Evolutionary conservation across 1,284 basidiomycete genomes (phyloP), one percentile per base, ranked within the genome.

Genomic region (Neonothopanus nambi): DNA sequence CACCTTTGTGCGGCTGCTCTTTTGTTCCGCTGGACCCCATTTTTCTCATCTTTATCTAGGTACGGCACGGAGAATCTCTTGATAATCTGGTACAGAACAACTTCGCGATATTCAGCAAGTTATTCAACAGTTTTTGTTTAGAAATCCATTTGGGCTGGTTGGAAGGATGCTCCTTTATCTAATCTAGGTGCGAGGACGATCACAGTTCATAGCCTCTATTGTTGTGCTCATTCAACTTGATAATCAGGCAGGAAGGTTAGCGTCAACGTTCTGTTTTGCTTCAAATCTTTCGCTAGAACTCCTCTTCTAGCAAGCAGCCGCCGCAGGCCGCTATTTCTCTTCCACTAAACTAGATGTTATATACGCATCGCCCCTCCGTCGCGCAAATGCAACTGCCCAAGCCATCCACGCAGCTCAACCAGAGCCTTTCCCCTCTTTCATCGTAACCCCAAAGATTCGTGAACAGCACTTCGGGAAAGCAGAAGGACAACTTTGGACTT

Each of bases 151-250:
- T 92, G 89, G 89, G 88, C 89, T 43, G 91, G 91, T 4, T 92
- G 88, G 83, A 79, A 83, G 50, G 89, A 93, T 69, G 80, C 90
- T 0, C 86, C 89, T 0, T 74, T 93, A 4, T 87, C 87, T 18
- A 80, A 80, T 51, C 82, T 90, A 68, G 90, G 90, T 84, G 62
- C 63, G 79, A 72, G 5, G 23, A 3, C 12, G n/a, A n/a, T n/a
- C n/a, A n/a, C n/a, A n/a, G n/a, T n/a, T 20, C 23, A 42, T 43
- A 44, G 45, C 30, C 8, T 41, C 39, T 12, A 21, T 23, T 42
- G 26, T 44, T 17, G 49, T 38, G 30, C 46, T n/a, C n/a, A 45
- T 36, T 46, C 18, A 42, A 13, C 38, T 17, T 50, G 30, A 47
- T 41, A 26, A 49, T 13, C 44, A 70, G 70, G 70, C 21, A 62